Evolutionary conservation across 805 yeast genomes (phyloP), one percentile per base, ranked within the genome.

Genomic region (Teunomyces cretensis): DNA sequence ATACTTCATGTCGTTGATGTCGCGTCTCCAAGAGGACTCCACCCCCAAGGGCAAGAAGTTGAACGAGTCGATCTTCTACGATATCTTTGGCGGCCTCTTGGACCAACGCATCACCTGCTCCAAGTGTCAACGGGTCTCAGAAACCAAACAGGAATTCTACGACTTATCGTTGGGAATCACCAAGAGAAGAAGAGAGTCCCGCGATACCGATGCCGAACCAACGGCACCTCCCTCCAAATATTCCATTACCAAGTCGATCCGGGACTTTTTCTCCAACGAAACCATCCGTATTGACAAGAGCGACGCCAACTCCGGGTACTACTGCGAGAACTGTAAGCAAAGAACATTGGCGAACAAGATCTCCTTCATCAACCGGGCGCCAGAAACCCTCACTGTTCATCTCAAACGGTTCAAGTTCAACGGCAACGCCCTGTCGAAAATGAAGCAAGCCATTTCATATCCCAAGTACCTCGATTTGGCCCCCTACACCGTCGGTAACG

Each of bases 101-200:
- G 79, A 84, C 55, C 99, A 94, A 69, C 76, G 80, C 32, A 96
- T 94, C 14, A 83, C 87, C 0, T 94, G 99, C 69, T 78, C 79
- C 51, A 78, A 72, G 43, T 94, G 99, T 69, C 81, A 84, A n/a
- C 80, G 86, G 55, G 80, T 87, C 15, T 86, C 96, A 11, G 81
- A 81, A 42, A 94, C 99, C 6, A 82, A 84, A 52, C 99, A 94
- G 67, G 97, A 94, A 58, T 87, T 94, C 58, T 91, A 91, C 62
- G 99, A 94, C 68, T 72, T 94, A 45, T 86, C 96, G 6, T 75
- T 94, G 41, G 91, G 94, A 41, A 73, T 94, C 50, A 79, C 71
- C 53, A 80, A 68, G 54, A 70, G 70, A 45, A 62, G 41, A 53
- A 42, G 31, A 36, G 30, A 39, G 43, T 39, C 61, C 52, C 44